Evolutionary conservation across 805 yeast genomes (phyloP).

Genomic region (Teunomyces stri): DNA sequence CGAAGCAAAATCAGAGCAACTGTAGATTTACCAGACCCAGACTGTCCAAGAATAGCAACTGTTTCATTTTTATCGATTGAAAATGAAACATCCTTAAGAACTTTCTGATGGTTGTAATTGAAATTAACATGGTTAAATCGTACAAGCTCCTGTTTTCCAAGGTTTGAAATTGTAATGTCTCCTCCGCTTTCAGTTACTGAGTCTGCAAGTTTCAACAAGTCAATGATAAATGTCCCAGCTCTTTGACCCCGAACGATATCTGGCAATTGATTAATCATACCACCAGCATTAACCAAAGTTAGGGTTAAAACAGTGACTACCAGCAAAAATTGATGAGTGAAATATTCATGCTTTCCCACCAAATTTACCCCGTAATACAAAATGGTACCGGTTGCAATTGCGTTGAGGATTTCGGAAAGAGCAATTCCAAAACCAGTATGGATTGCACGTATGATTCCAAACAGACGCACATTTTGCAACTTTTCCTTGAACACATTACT

Average conservation of each 20-base stretch:
- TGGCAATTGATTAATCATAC: slow-evolving; percentile 66
- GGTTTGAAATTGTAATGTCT: slow-evolving; percentile 4
- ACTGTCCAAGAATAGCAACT: slow-evolving; percentile 74
- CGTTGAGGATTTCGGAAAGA: slow-evolving; percentile 49
- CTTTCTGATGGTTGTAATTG: slow-evolving; percentile 38
- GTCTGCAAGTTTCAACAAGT: slow-evolving; percentile 33
- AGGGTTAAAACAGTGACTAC: slow-evolving; percentile 73
- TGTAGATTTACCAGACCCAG: slow-evolving; percentile 94
- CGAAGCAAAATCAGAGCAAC: slow-evolving; percentile 55
- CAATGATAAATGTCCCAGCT: slow-evolving; percentile 54
- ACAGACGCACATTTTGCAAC: slow-evolving; percentile 27
- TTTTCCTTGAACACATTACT: slow-evolving; percentile 27
- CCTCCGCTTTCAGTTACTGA: slow-evolving; percentile 41
- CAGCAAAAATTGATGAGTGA: slow-evolving; percentile 56
- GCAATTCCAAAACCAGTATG: slow-evolving; percentile 70
- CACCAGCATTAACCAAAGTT: slow-evolving; percentile 63
- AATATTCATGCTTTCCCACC: slow-evolving; percentile 58
- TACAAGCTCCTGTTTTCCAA: slow-evolving; percentile 21
- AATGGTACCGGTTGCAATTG: slow-evolving; percentile 67
- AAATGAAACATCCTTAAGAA: slow-evolving; percentile 45
- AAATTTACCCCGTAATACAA: slow-evolving; percentile 76
- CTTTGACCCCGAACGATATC: slow-evolving; percentile 77
- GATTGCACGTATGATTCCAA: slow-evolving; percentile 53
- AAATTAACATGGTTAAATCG: slow-evolving; percentile 48
- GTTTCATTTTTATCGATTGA: slow-evolving; percentile 45